Base-by-base conservation (phyloP, 2,329 filamentous ascomycete species). In the Claviceps pazoutovae region DNA sequence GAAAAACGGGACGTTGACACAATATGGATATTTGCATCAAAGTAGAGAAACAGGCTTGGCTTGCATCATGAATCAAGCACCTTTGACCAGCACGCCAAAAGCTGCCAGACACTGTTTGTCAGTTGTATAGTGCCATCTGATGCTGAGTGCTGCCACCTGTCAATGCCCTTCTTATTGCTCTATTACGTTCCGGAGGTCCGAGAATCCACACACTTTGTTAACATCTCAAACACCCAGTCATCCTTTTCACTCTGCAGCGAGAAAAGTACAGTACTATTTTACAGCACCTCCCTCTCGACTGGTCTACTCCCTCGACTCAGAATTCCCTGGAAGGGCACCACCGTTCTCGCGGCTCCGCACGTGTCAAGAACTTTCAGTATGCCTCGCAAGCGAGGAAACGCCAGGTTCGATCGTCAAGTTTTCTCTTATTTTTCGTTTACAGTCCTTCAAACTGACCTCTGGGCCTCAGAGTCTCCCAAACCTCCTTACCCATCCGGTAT, bases 401-500 rank as follows among this genome's bases (percentile, higher is more conserved):
- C 19, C 42, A 47, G 26, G 49, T 45, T 37, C 41, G n/a, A 38
- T 46, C 14, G 19, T 11, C 14, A 26, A 30, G 16, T 16, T 41
- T 41, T 7, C n/a, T 30, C n/a, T 37, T 13, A 13, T 38, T 1
- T 5, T 26, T 43, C 14, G 13, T 17, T n/a, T 16, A 4, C 4
- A 21, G 17, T 16, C n/a, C 21, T 34, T 14, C 11, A 13, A 8
- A 39, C 23, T 47, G 3, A 41, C 36, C 34, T 38, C 13, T 17
- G 26, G 30, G 30, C 30, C 6, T 4, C n/a, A 51, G 50, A 44
- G 43, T 3, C 53, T 41, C 56, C 5, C 38, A 30, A 6, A 2
- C 42, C 13, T 2, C 49, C 1, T 45, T 45, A 8, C 49, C 34
- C 1, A n/a, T 14, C 17, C 41, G 66, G 37, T 67, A 60, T 49